Base-by-base conservation (phyloP, 2,329 filamentous ascomycete genomes). In the Bipolaris sorokiniana region DNA sequence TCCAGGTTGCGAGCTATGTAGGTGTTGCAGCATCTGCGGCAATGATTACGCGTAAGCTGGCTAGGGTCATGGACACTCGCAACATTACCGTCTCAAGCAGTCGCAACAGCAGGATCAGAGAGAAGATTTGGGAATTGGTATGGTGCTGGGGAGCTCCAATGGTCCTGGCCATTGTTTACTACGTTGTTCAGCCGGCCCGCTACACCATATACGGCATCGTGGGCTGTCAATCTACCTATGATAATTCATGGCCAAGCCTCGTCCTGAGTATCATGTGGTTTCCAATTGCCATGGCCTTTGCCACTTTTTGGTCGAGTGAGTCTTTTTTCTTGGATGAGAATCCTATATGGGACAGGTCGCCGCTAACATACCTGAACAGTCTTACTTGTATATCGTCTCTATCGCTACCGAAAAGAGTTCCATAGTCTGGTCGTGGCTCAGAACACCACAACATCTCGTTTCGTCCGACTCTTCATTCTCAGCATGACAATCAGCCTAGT, bases 21-120 rank as follows among this genome's bases (percentile, higher is more conserved):
- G 85, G 81, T 1, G 72, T 86, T 15, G 77, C 84, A 3, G 82
- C 83, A 7, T 78, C 82, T 6, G 68, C 86, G 7, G 74, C 81
- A 22, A 85, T 86, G 67, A 84, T 90, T 48, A 82, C 88, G 56
- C 81, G 85, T 46, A 83, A 80, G 45, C 80, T 90, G 15, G 85
- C 86, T 11, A 76, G 74, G 18, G 85, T 88, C 33, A 79, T 90
- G 72, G 82, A 89, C 66, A 85, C 85, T 0, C 78, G 86, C 5
- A 81, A 82, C 31, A 79, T 83, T 0, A 79, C 79, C 1, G 69
- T 89, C 22, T 80, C 81, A 3, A 85, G 78, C 51, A 85, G 78
- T 53, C 78, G 76, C 48, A 75, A 74, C 7, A 81, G 83, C 65
- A 81, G 78, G 57, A 74, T 79, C 54, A 77, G 78, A 48, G 80